Conservation (phyloP, 2,329 filamentous ascomycete genomes). For the Alternaria sp. region DNA sequence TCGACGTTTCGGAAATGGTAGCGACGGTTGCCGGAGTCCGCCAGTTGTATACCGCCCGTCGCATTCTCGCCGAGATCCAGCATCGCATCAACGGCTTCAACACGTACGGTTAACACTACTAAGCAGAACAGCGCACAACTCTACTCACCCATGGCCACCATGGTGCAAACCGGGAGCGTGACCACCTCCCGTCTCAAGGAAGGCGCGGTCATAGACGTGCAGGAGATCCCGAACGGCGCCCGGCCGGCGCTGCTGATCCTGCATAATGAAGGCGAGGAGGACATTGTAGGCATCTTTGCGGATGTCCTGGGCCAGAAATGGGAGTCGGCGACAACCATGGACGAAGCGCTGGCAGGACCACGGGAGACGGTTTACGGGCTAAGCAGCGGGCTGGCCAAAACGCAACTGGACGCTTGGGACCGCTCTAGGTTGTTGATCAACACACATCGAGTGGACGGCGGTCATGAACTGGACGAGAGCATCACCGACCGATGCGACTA, state of each 20-base stretch:
- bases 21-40: conserved; percentile 35
- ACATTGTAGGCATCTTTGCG: conserved; percentile 76
- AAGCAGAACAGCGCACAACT: conserved; percentile 17
- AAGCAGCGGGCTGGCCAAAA: conserved; percentile 61
- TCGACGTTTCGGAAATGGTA: conserved; percentile 47
- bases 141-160: conserved; percentile 46
- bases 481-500: conserved; percentile 78
- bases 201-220: conserved; percentile 41
- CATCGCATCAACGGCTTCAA: conserved; percentile 53
- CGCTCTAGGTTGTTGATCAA: conserved; percentile 72
- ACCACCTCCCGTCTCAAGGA: conserved; percentile 41
- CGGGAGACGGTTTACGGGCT: conserved; percentile 73
- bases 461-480: conserved; percentile 64
- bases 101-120: conserved; percentile 46
- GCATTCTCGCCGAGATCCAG: conserved; percentile 48
- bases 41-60: conserved; percentile 48
- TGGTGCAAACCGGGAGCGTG: conserved; percentile 44
- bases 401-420: conserved; percentile 64
- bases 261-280: conserved; percentile 73
- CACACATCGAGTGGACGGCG: conserved; percentile 75
- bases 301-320: conserved; percentile 79
- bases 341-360: conserved; percentile 61
- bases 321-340: conserved; percentile 63
- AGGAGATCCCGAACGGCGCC: conserved; percentile 39
- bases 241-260: conserved; percentile 61